Conservation (phyloP, 495 filamentous ascomycete species). For the Neurospora tetrasperma region DNA sequence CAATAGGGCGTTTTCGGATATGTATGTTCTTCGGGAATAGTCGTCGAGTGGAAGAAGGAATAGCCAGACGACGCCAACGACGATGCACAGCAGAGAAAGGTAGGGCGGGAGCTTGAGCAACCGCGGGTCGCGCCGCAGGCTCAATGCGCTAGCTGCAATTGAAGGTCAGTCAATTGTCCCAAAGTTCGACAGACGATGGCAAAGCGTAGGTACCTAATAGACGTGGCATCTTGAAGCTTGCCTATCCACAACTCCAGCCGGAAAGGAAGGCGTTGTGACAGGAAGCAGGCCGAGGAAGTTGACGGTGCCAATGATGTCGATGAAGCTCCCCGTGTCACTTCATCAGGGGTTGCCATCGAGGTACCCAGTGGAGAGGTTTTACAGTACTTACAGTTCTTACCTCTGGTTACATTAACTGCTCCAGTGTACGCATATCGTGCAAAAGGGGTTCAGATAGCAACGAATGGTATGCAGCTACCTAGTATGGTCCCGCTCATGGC, state of each 20-base stretch:
- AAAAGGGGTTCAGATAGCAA: not conserved
- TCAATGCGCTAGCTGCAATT: constrained; percentile 34
- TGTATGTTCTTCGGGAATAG: constrained; percentile 88
- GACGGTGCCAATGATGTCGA: not conserved
- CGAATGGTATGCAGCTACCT: not conserved
- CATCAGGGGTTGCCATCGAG: not conserved
- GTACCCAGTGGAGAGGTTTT: not conserved
- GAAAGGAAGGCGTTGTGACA: not conserved
- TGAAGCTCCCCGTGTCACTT: not conserved
- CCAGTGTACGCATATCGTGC: not conserved
- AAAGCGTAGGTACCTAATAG: constrained; percentile 15
- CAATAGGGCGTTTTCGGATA: constrained; percentile 93
- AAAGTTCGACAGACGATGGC: not conserved
- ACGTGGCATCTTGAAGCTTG: constrained; percentile 23
- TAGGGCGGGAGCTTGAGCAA: constrained; percentile 67
- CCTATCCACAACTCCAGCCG: not conserved
- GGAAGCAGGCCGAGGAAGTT: not conserved
- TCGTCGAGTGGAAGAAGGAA: constrained; percentile 85
- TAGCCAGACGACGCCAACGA: constrained; percentile 86
- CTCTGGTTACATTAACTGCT: not conserved
- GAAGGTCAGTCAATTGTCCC: not conserved
- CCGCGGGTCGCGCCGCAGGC: constrained; percentile 54
- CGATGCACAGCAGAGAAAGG: constrained; percentile 75
- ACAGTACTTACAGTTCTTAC: not conserved
- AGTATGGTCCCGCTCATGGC: not conserved